These are phyloP conservation scores for Plasmodium vivax DNA, from an alignment of 169 alveolate genomes.

Conservation along the genomic window DNA sequence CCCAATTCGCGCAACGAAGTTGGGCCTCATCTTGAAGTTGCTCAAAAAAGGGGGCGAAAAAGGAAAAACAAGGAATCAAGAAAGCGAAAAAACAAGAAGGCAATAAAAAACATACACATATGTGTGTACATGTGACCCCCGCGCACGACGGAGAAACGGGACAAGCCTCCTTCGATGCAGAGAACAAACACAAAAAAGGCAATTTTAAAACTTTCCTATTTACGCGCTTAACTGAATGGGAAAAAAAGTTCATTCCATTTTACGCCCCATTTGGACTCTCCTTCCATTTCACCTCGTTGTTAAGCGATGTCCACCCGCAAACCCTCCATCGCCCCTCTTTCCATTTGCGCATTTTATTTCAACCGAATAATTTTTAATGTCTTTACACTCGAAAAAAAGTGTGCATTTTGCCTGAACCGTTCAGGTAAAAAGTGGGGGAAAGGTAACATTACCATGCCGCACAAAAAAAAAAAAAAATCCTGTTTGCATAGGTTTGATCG, in stretches of 20 bases:
- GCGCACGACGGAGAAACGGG: not conserved
- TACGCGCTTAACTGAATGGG: not conserved
- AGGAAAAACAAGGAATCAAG: not conserved
- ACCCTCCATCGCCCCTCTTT: not conserved
- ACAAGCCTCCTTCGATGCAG: not conserved
- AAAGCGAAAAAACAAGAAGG: too few relatives aligned
- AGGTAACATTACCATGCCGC: not conserved
- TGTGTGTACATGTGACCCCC: not conserved
- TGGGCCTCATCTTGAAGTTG: not conserved
- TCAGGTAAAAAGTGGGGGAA: not conserved
- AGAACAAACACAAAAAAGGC: not conserved
- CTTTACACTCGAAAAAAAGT: constrained; percentile 23
- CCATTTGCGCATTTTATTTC: not conserved
- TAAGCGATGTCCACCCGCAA: not conserved
- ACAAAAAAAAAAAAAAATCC: not conserved
- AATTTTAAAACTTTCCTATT: not conserved
- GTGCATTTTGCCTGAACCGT: not conserved
- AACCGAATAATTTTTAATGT: not conserved
- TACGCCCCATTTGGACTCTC: not conserved
- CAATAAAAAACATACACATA: not conserved
- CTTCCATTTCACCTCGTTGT: not conserved
- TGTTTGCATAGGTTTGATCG: not conserved
- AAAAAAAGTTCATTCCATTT: not conserved
- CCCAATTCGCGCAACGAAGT: not conserved
- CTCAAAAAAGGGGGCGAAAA: not conserved